Conservation (phyloP, 2,329 filamentous ascomycete species). For the Chrysoporthe cubensis region DNA sequence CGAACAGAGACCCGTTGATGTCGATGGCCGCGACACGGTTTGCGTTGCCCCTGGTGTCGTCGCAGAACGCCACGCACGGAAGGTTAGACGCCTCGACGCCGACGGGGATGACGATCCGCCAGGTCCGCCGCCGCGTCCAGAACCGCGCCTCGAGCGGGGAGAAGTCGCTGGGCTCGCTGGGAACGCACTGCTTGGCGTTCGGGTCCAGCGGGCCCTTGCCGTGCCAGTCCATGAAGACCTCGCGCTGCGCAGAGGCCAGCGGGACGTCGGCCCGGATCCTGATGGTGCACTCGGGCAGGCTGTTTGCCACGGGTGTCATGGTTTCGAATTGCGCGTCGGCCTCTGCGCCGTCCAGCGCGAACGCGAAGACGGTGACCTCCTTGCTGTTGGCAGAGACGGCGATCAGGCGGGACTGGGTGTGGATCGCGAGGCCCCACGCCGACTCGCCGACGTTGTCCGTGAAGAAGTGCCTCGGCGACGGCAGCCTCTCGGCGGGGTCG, state of each 20-base stretch:
- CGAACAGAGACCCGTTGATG: conserved; percentile 52
- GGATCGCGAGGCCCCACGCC: conserved; percentile 88
- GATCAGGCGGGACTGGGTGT: conserved; percentile 79
- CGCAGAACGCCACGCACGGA: conserved; percentile 57
- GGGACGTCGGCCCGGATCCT: not conserved
- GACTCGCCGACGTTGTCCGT: conserved; percentile 75
- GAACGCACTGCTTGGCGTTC: not conserved
- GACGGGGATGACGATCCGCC: conserved; percentile 54
- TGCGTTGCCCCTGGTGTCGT: conserved; percentile 50
- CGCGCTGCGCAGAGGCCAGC: not conserved
- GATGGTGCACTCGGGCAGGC: not conserved
- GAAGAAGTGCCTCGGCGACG: conserved; percentile 60
- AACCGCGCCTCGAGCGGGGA: conserved; percentile 40
- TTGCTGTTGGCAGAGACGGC: conserved; percentile 79
- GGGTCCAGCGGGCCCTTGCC: not conserved
- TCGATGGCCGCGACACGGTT: conserved; percentile 56
- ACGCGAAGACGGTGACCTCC: conserved; percentile 58
- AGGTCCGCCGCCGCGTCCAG: conserved; percentile 49
- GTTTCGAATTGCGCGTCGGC: conserved; percentile 3
- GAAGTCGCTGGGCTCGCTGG: not conserved
- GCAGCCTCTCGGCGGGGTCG: not conserved
- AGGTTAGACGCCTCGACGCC: conserved; percentile 49
- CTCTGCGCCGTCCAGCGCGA: conserved; percentile 40
- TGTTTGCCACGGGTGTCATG: not conserved
- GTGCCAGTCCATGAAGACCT: not conserved